Percentiles rank a stretch among this genome's conserved stretches.
Evolutionary conservation across 2,329 filamentous ascomycete species (phyloP).

Genomic region (Rutstroemia sp.): DNA sequence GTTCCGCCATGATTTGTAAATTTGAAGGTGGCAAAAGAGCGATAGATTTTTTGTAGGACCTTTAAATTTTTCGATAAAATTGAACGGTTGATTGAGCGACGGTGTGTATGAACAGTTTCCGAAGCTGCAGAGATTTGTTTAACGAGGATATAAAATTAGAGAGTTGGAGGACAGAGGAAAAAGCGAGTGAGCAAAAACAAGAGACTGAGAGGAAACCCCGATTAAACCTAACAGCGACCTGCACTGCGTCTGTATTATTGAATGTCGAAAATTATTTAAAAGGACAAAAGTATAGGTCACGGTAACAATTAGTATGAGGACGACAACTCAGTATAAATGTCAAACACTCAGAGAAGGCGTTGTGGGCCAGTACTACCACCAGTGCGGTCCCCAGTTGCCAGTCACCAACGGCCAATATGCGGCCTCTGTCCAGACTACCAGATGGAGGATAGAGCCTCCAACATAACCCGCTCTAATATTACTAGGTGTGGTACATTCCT

Average conservation of each 20-base stretch:
- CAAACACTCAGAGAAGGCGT: not conserved
- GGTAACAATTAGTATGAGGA: not conserved
- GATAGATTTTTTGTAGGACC: not conserved
- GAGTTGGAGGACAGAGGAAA: not conserved
- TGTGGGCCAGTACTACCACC: not conserved
- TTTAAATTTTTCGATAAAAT: not conserved
- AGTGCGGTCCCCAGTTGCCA: too few species aligned
- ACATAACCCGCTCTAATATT: not conserved
- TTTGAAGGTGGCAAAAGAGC: not conserved
- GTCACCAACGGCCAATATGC: not conserved
- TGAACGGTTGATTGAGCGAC: not conserved
- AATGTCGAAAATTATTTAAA: not conserved
- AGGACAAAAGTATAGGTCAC: not conserved
- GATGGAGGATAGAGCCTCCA: not conserved
- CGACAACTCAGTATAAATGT: not conserved
- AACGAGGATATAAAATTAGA: not conserved
- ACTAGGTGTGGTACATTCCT: not conserved
- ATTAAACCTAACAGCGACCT: not conserved
- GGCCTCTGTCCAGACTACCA: not conserved
- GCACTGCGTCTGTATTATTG: not conserved
- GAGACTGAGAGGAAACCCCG: not conserved
- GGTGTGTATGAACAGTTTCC: not conserved
- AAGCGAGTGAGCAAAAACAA: not conserved
- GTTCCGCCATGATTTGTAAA: not conserved
- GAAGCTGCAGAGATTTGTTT: not conserved